Evolutionary conservation across 2,329 filamentous ascomycete species (phyloP).

Genomic region (Aspergillus fumigatus): DNA sequence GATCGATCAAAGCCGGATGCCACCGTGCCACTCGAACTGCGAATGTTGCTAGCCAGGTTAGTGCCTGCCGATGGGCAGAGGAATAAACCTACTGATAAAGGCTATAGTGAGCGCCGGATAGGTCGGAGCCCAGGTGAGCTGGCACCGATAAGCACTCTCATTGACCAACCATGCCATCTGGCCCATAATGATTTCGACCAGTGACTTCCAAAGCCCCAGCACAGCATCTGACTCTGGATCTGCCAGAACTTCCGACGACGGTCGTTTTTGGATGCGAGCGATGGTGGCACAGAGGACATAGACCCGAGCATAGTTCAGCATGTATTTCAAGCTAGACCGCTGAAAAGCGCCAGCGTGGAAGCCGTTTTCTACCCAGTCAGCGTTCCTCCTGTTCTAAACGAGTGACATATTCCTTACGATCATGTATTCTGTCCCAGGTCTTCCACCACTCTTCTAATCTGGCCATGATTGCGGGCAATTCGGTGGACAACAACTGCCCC

Average conservation of each 20-base stretch:
- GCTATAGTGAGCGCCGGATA: slow-evolving; percentile 33
- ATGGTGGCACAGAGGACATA: slow-evolving; percentile 30
- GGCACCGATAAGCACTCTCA: slow-evolving; percentile 30
- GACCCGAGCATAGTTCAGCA: slow-evolving; percentile 31
- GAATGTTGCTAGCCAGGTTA: slow-evolving; percentile 26
- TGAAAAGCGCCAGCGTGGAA: slow-evolving; percentile 35
- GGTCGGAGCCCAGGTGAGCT: slow-evolving; percentile 31
- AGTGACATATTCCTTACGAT: slow-evolving; percentile 18
- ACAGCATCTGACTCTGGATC: slow-evolving; percentile 15
- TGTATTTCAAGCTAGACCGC: slow-evolving; percentile 30
- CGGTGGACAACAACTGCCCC: slow-evolving; percentile 21
- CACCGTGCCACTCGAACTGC: slow-evolving; percentile 31
- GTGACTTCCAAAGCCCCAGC: slow-evolving; percentile 26
- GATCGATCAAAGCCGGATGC: slow-evolving; percentile 30
- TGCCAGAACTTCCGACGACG: slow-evolving; percentile 18
- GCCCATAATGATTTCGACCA: slow-evolving; percentile 31
- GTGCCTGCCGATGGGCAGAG: neutral
- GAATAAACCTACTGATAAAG: slow-evolving; percentile 30
- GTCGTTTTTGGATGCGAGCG: slow-evolving; percentile 33
- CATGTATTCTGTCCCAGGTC: slow-evolving; percentile 32
- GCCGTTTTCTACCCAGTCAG: slow-evolving; percentile 25
- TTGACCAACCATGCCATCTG: slow-evolving; percentile 29
- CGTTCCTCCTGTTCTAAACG: neutral
- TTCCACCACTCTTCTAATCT: slow-evolving; percentile 31
- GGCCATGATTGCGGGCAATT: slow-evolving; percentile 29